phyloP scores from a whole-genome alignment of 345 rosid genomes.

The Kandelia obovata region DNA sequence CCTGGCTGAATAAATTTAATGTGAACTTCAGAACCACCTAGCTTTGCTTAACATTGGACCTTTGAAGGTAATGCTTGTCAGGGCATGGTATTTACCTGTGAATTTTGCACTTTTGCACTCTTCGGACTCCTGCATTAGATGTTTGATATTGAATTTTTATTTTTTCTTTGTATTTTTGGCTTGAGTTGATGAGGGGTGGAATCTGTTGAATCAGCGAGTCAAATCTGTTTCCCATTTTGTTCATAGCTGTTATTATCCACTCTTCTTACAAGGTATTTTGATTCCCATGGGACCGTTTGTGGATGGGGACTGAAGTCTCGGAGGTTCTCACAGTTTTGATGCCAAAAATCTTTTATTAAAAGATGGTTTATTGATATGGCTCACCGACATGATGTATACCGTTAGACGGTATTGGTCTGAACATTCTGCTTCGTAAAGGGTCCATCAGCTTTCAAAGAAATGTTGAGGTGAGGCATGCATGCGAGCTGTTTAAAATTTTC shows the following conservation, averaged over 20 bases:
- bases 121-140: too few species aligned
- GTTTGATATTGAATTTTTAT: too few species aligned
- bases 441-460: conserved; percentile 71
- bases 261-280: conserved; percentile 57
- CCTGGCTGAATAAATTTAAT: too few species aligned
- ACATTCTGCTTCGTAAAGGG: conserved; percentile 61
- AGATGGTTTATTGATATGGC: conserved; percentile 66
- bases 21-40: too few species aligned
- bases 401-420: conserved; percentile 97
- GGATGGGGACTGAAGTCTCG: conserved; percentile 87
- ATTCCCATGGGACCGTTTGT: conserved; percentile 84
- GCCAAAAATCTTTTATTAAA: conserved; percentile 66
- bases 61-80: too few species aligned
- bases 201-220: too few species aligned
- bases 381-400: conserved; percentile 71
- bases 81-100: too few species aligned
- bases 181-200: too few species aligned
- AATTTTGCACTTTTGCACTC: too few species aligned
- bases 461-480: conserved; percentile 50
- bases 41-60: too few species aligned
- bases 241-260: background rate
- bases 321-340: conserved; percentile 77
- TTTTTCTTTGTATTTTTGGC: too few species aligned
- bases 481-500: background rate
- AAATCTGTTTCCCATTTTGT: background rate